Conservation (phyloP, 129 eudicot species). For the Ambrosia artemisiifolia region DNA sequence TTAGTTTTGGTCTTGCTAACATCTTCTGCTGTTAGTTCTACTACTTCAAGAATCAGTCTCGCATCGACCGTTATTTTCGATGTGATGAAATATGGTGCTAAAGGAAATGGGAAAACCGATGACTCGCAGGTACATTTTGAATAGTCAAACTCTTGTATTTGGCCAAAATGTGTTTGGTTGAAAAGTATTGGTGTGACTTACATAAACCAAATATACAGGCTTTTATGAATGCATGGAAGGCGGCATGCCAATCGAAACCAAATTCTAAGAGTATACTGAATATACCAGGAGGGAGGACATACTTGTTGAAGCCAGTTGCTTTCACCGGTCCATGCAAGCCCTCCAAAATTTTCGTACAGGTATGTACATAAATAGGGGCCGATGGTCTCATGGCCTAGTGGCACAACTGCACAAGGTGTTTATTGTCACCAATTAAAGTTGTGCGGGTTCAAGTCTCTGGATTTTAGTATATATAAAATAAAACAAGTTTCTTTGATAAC, state of each 20-base stretch:
- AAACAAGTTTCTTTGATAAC: too few species aligned
- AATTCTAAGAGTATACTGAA: slow-evolving; percentile 24
- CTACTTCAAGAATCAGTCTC: slow-evolving; percentile 19
- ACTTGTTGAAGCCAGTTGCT: slow-evolving; percentile 43
- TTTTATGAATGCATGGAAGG: slow-evolving; percentile 63
- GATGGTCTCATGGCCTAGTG: too few species aligned
- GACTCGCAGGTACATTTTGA: slow-evolving; percentile 44
- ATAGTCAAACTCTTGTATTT: background rate
- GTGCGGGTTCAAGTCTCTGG: too few species aligned
- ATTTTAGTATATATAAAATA: too few species aligned
- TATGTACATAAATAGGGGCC: background rate
- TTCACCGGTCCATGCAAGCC: slow-evolving; percentile 70
- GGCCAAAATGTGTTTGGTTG: background rate
- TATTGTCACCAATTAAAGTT: too few species aligned
- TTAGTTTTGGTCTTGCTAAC: slow-evolving; percentile 27
- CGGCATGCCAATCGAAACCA: slow-evolving; percentile 44
- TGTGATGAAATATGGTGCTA: slow-evolving; percentile 55
- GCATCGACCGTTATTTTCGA: slow-evolving; percentile 36
- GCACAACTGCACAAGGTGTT: too few species aligned
- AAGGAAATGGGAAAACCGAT: slow-evolving; percentile 56
- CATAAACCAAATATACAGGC: slow-evolving; percentile 22
- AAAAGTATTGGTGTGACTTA: background rate
- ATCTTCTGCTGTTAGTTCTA: slow-evolving; percentile 18
- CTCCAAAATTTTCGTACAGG: slow-evolving; percentile 47
- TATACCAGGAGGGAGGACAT: slow-evolving; percentile 47